Percentiles rank a stretch among this genome's conserved stretches.
These are phyloP conservation scores for Saturnispora bothae DNA, from an alignment of 805 yeast genomes.

Conservation along the genomic window DNA sequence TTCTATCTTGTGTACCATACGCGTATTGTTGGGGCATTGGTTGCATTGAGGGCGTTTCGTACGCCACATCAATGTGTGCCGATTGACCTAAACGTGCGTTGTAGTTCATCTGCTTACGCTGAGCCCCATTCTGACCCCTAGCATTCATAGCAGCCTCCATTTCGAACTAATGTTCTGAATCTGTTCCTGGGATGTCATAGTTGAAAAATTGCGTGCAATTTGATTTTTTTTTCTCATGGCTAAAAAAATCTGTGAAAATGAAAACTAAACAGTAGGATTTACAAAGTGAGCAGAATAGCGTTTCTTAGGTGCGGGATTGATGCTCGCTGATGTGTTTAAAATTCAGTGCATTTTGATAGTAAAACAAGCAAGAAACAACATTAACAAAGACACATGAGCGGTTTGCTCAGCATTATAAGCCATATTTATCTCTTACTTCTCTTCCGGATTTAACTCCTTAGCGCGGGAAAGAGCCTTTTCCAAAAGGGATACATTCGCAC, in stretches of 20 bases:
- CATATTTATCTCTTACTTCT: neutral
- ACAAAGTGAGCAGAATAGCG: too few relatives aligned
- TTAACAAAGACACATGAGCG: too few relatives aligned
- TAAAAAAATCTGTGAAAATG: too few relatives aligned
- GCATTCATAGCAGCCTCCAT: conserved; percentile 10
- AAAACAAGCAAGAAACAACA: too few relatives aligned
- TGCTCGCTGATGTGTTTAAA: too few relatives aligned
- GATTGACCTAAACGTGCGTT: conserved; percentile 27
- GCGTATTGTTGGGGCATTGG: conserved; percentile 11
- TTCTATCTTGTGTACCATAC: conserved; percentile 1
- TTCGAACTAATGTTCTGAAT: neutral
- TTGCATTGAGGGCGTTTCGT: conserved; percentile 28
- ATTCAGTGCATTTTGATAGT: too few relatives aligned
- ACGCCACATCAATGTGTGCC: conserved; percentile 35
- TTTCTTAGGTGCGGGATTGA: too few relatives aligned
- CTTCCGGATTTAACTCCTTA: conserved; percentile 8
- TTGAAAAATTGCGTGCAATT: too few relatives aligned
- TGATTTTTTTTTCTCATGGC: too few relatives aligned
- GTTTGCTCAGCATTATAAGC: too few relatives aligned
- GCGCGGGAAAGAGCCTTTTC: conserved; percentile 16
- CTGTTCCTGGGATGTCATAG: too few relatives aligned
- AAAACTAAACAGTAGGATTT: too few relatives aligned
- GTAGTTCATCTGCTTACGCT: conserved; percentile 1
- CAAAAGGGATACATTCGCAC: conserved; percentile 18
- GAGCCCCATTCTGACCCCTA: neutral